These are phyloP conservation scores for Coniochaeta sp. DNA, from an alignment of 2,329 filamentous ascomycete genomes.

Conservation along the genomic window DNA sequence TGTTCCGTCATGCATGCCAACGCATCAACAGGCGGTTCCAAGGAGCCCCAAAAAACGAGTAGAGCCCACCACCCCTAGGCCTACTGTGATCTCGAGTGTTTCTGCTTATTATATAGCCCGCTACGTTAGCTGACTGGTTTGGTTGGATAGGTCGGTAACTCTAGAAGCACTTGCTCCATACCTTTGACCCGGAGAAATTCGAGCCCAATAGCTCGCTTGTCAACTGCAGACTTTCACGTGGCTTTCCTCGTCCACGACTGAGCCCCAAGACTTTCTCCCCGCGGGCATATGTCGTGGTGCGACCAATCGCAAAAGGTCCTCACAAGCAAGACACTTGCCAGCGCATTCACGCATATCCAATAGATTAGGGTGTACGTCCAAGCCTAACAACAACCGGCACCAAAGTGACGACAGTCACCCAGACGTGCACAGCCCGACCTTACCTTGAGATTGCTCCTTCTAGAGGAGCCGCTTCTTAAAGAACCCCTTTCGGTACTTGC, in stretches of 20 bases:
- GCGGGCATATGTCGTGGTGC: constrained; percentile 51
- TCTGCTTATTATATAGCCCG: constrained; percentile 28
- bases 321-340: constrained; percentile 48
- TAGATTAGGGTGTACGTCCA: constrained; percentile 44
- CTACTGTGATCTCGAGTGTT: constrained; percentile 25
- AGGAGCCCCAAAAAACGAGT: constrained; percentile 30
- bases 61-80: constrained; percentile 19
- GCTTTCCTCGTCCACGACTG: constrained; percentile 26
- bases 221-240: constrained; percentile 29
- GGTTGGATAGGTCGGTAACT: constrained; percentile 31
- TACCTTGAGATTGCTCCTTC: constrained; percentile 24
- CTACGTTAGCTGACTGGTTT: constrained; percentile 24
- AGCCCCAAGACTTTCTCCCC: constrained; percentile 28
- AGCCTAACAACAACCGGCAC: constrained; percentile 23
- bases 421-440: constrained; percentile 37
- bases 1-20: constrained; percentile 54
- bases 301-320: constrained; percentile 44
- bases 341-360: constrained; percentile 54
- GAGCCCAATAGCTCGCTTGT: not conserved
- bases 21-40: constrained; percentile 41
- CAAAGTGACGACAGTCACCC: constrained; percentile 32
- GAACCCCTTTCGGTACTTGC: constrained; percentile 11
- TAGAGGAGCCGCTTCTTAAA: not conserved
- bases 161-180: constrained; percentile 12
- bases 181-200: constrained; percentile 3